A percentile compares a stretch with the other conserved stretches of the same genome.
Evolutionary conservation across 257 asterid genomes (phyloP).

Genomic region (Striga asiatica): DNA sequence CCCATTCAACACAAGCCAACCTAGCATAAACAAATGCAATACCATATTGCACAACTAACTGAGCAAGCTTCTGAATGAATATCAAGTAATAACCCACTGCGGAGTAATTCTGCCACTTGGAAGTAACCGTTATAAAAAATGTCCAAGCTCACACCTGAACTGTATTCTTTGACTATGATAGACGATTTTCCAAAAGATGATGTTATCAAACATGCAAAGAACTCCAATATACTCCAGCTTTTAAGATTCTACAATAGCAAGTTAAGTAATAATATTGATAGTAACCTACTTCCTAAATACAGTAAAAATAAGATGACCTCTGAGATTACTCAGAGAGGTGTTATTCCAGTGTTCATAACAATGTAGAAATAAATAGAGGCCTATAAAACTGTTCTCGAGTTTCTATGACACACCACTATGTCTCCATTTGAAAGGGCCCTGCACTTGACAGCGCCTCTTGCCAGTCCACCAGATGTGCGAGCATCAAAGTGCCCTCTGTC

Average conservation of each 20-base stretch:
- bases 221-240: too few relatives aligned
- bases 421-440: constrained; percentile 83
- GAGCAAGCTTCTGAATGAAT: constrained; percentile 8
- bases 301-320: constrained; percentile 4
- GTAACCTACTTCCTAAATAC: constrained; percentile 7
- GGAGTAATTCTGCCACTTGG: not conserved
- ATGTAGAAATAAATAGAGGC: not conserved
- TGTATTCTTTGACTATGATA: constrained; percentile 5
- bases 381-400: constrained; percentile 9
- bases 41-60: constrained; percentile 6
- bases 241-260: constrained; percentile 11
- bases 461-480: constrained; percentile 78
- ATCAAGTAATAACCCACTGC: not conserved
- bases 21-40: not conserved
- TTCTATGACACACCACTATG: constrained; percentile 71
- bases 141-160: constrained; percentile 5
- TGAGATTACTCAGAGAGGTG: not conserved
- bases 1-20: too few relatives aligned
- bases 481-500: constrained; percentile 81
- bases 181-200: not conserved
- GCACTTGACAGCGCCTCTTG: constrained; percentile 84
- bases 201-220: too few relatives aligned
- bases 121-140: constrained; percentile 6
- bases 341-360: not conserved
- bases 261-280: too few relatives aligned